Evolutionary conservation across 768 basidiomycete species (phyloP).

Genomic region (Hygrophoropsis aurantiaca): DNA sequence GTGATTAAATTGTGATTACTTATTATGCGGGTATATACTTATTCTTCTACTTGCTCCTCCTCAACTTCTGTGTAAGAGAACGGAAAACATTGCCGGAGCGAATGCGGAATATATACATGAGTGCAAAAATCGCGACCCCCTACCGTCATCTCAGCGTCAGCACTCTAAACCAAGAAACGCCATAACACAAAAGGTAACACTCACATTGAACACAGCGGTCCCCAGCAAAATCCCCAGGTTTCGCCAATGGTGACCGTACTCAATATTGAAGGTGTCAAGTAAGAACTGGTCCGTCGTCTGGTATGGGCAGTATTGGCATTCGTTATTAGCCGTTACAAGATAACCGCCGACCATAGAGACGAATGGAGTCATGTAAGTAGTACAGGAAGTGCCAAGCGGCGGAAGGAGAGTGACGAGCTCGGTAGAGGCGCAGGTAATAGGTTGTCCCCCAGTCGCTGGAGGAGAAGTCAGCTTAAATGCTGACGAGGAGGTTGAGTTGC

Average conservation of each 20-base stretch:
- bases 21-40: too few species aligned
- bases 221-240: slow-evolving; percentile 53
- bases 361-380: slow-evolving; percentile 43
- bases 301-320: slow-evolving; percentile 57
- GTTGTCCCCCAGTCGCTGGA: slow-evolving; percentile 50
- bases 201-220: slow-evolving; percentile 50
- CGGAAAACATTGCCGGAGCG: slow-evolving; percentile 10
- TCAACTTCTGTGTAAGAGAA: background rate
- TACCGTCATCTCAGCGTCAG: slow-evolving; percentile 6
- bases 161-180: background rate
- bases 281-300: slow-evolving; percentile 51
- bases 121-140: slow-evolving; percentile 27
- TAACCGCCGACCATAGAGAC: slow-evolving; percentile 46
- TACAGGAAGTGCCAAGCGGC: slow-evolving; percentile 47
- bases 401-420: slow-evolving; percentile 62
- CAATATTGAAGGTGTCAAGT: slow-evolving; percentile 53
- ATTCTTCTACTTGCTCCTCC: background rate
- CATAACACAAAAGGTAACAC: slow-evolving; percentile 13
- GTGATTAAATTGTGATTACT: too few species aligned
- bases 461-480: background rate
- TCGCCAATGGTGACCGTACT: slow-evolving; percentile 53
- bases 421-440: slow-evolving; percentile 53
- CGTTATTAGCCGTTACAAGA: slow-evolving; percentile 39
- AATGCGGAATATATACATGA: slow-evolving; percentile 33
- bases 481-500: background rate